Evolutionary conservation across 306 rosid genomes (phyloP).

Genomic region (Nissolia schottii): DNA sequence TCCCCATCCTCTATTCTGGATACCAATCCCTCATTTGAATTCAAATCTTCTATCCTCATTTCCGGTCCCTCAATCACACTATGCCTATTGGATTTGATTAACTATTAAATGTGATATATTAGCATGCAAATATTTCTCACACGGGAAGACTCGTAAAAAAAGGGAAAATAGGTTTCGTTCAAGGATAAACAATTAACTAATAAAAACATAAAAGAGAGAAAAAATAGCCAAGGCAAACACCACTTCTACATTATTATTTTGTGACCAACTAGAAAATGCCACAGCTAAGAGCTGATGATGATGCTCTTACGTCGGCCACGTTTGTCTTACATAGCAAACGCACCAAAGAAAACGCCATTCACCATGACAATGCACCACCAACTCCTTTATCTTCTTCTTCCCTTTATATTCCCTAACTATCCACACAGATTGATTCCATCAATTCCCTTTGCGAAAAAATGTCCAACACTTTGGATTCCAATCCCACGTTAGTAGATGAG

Average conservation of each 20-base stretch:
- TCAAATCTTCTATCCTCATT: too few species aligned
- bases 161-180: neutral
- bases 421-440: neutral
- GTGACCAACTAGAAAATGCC: neutral
- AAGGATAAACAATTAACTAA: neutral
- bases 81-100: too few species aligned
- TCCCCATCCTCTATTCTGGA: too few species aligned
- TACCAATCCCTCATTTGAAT: too few species aligned
- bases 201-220: neutral
- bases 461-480: slow-evolving; percentile 6
- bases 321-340: slow-evolving; percentile 21
- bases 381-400: neutral
- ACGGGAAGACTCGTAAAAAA: too few species aligned
- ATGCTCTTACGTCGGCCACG: neutral
- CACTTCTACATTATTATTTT: neutral
- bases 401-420: neutral
- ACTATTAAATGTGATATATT: too few species aligned
- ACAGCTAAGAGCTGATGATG: neutral
- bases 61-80: too few species aligned
- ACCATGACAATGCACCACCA: neutral
- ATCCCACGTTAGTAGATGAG: slow-evolving; percentile 47
- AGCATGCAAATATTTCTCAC: too few species aligned
- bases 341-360: neutral
- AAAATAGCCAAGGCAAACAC: neutral
- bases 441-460: neutral